Evolutionary conservation across 225 moss, liverwort and hornwort species (phyloP), one percentile per base, ranked within the genome.

Genomic region (Rhytidiadelphus loreus): DNA sequence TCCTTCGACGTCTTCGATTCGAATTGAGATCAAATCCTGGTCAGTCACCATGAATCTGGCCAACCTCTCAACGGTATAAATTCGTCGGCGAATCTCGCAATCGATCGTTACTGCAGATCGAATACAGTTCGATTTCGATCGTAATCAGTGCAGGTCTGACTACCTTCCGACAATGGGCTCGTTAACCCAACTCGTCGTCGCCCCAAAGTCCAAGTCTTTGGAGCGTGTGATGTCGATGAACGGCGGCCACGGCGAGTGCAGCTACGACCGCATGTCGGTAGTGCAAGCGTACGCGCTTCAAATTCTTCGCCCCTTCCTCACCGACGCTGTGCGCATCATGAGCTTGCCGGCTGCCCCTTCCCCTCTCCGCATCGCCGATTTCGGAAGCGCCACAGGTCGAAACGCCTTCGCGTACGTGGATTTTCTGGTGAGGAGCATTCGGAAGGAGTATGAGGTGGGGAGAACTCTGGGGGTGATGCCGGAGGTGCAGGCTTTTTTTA

Each of bases 231-330:
- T 88, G 56, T 86, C 89, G 41, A 89, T 91, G 92, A 90, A 93
- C 43, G 94, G 94, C 12, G 94, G 94, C 39, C 33, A 88, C 52
- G 92, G 92, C 56, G 94, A 92, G 74, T 43, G 50, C 86, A 94
- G 94, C 89, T 94, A 94, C 87, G 90, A 91, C 87, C 90, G 91
- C 48, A 94, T 88, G 91, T 94, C 94, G 26, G 75, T 83, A 48
- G 89, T 91, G 79, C 94, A 94, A 80, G 91, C 87, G 29, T 70
- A 87, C n/a, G 92, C 92, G 37, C 74, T 93, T 20, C 64, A 50
- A 48, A 83, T 85, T 62, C 72, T 87, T 57, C 87, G 81, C 6
- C 90, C 91, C 7, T 77, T 83, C 41, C 69, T 94, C 12, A 39
- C 56, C 20, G 88, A 91, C 28, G 92, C 88, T n/a, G 91, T 94